Percentiles rank a stretch among this genome's conserved stretches.
Evolutionary conservation across 148 eudicot genomes (phyloP).

Genomic region (Vaccinium macrocarpon): DNA sequence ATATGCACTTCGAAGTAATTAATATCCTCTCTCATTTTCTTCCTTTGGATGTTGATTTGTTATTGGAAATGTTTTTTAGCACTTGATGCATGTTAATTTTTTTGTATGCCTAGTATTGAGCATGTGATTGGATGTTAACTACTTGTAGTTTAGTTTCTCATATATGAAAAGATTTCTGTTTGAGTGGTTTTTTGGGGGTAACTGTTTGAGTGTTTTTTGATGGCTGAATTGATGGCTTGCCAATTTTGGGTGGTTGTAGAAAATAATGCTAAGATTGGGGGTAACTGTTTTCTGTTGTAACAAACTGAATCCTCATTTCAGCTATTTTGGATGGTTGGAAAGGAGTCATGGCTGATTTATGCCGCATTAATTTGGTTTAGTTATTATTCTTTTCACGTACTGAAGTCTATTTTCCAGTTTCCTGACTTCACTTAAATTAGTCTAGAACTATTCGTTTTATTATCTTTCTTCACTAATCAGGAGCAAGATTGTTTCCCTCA

Average conservation of each 20-base stretch:
- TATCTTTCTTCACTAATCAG: not conserved
- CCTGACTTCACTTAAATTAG: not conserved
- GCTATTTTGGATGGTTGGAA: not conserved
- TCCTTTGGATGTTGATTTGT: not conserved
- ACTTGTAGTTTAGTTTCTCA: not conserved
- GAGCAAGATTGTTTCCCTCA: not conserved
- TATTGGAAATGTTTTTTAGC: not conserved
- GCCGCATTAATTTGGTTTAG: not conserved
- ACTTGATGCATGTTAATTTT: not conserved
- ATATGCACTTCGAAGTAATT: conserved; percentile 61
- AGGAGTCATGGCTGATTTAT: not conserved
- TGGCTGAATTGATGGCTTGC: not conserved
- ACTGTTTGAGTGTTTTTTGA: not conserved
- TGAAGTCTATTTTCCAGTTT: not conserved
- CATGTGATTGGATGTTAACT: not conserved
- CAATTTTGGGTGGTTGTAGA: too few relatives aligned
- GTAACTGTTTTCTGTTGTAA: not conserved
- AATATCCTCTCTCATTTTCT: not conserved
- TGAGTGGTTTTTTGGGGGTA: not conserved
- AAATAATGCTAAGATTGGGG: not conserved
- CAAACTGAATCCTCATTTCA: not conserved
- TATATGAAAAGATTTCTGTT: not conserved
- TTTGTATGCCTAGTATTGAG: not conserved
- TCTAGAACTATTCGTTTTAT: not conserved
- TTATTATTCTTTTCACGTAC: not conserved